phyloP scores from a whole-genome alignment of 768 basidiomycete species.

The Trametes elegans region DNA sequence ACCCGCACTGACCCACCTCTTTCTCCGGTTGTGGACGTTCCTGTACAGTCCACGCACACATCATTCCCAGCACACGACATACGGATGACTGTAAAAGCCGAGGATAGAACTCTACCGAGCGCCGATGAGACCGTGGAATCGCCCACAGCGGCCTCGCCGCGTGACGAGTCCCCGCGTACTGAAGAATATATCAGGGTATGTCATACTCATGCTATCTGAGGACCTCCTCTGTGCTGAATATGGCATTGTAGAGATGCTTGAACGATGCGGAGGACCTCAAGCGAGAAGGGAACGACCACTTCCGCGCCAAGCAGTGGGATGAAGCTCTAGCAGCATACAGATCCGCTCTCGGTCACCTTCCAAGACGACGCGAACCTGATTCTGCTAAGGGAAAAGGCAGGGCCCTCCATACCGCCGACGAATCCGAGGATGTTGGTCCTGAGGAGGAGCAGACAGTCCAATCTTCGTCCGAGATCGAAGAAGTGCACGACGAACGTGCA shows the following conservation, averaged over 20 bases:
- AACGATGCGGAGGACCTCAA: slow-evolving; percentile 62
- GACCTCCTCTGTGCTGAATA: background rate
- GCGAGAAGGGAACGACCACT: slow-evolving; percentile 70
- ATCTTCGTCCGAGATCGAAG: slow-evolving; percentile 23
- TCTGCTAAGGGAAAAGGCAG: slow-evolving; percentile 15
- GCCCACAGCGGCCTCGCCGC: too few relatives aligned
- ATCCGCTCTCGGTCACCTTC: slow-evolving; percentile 65
- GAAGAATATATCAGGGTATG: background rate
- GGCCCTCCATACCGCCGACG: slow-evolving; percentile 18
- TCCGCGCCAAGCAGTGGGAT: slow-evolving; percentile 62
- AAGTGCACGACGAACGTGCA: slow-evolving; percentile 22
- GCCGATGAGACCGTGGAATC: background rate
- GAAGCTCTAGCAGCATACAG: slow-evolving; percentile 72
- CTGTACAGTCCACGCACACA: background rate
- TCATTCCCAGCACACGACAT: background rate
- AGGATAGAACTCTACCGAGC: background rate
- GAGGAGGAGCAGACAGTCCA: slow-evolving; percentile 7
- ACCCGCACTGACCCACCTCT: background rate
- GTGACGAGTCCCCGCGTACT: too few relatives aligned
- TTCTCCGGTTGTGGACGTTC: background rate
- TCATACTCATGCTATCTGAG: too few relatives aligned
- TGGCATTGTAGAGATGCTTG: slow-evolving; percentile 39
- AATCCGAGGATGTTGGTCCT: slow-evolving; percentile 11
- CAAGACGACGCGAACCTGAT: slow-evolving; percentile 37
- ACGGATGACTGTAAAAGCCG: background rate